Evolutionary conservation across 257 asterid genomes (phyloP).

Genomic region (Solanum chiquidenum): DNA sequence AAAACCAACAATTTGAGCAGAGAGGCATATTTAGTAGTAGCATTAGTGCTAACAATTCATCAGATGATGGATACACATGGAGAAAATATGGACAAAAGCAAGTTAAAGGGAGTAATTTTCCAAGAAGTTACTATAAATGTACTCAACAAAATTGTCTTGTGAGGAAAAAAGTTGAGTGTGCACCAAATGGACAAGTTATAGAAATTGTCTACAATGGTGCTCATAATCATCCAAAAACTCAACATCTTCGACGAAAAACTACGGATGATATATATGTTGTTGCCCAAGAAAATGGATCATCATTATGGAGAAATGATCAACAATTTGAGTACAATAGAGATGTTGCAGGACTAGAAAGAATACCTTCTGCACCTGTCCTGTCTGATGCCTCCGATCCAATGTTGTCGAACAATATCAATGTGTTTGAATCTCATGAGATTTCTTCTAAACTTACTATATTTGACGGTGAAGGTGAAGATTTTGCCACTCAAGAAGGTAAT

Average conservation of each 20-base stretch:
- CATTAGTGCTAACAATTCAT: not conserved
- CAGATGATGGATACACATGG: conserved; percentile 63
- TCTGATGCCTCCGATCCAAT: conserved; percentile 21
- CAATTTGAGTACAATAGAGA: conserved; percentile 1
- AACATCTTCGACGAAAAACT: not conserved
- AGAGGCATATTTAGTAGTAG: not conserved
- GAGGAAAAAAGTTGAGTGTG: conserved; percentile 48
- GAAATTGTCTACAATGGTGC: conserved; percentile 52
- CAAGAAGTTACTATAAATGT: conserved; percentile 51
- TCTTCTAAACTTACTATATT: conserved; percentile 15
- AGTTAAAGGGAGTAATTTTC: conserved; percentile 58
- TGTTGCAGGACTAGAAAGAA: conserved; percentile 8
- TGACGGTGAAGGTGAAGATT: conserved; percentile 30
- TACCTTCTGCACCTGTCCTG: conserved; percentile 12
- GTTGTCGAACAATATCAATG: not conserved
- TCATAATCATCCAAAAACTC: conserved; percentile 29
- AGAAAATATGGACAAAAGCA: conserved; percentile 67
- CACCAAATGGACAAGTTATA: conserved; percentile 56
- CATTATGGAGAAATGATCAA: conserved; percentile 4
- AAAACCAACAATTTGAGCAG: not conserved
- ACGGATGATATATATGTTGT: not conserved
- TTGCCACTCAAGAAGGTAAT: conserved; percentile 29
- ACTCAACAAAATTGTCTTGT: conserved; percentile 28
- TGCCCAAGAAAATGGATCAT: conserved; percentile 13
- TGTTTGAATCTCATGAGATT: conserved; percentile 22